Evolutionary conservation across 1,284 basidiomycete species (phyloP), one percentile per base, ranked within the genome.

Genomic region (Boletellus deceptivus): DNA sequence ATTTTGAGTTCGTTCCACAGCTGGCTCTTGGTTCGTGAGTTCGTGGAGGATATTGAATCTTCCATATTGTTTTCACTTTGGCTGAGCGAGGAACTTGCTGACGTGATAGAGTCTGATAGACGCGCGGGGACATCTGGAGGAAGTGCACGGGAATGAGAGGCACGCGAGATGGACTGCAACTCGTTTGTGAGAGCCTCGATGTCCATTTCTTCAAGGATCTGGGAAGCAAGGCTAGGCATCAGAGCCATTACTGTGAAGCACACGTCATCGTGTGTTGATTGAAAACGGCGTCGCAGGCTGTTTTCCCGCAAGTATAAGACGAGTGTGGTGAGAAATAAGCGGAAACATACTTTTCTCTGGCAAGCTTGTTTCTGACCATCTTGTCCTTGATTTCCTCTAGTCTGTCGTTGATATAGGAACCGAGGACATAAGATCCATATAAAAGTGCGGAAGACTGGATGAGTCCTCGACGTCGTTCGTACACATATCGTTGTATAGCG

Each of bases 1-100:
- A 90, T 81, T 64, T 92, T 92, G 42, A 93, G 78, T 65, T 91
- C 87, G 54, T 83, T 82, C 91, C 91, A 93, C 14, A 93, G 72
- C 57, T 92, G 86, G 1, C 78, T 79, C 70, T 86, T 84, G 22
- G 77, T 80, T 59, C 70, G 68, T 70, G 52, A 70, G 58, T 31
- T 68, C 63, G 45, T 38, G 3, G 64, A 65, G 9, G 48, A 43
- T 9, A 22, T 24, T 2, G 61, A 56, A 11, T 33, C 25, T 8
- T 53, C 53, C 42, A 39, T 42, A n/a, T 47, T 44, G 4, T 48
- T 37, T 20, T 44, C 53, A 29, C 50, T 44, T 14, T 40, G 53
- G 25, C 71, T 74, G 18, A 70, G 54, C 27, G 68, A 62, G 3
- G 75, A 76, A 50, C 67, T 69, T 3, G 64, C 59, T 0, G 71